Conservation (phyloP, 345 rosid species). For the Lumnitzera littorea region DNA sequence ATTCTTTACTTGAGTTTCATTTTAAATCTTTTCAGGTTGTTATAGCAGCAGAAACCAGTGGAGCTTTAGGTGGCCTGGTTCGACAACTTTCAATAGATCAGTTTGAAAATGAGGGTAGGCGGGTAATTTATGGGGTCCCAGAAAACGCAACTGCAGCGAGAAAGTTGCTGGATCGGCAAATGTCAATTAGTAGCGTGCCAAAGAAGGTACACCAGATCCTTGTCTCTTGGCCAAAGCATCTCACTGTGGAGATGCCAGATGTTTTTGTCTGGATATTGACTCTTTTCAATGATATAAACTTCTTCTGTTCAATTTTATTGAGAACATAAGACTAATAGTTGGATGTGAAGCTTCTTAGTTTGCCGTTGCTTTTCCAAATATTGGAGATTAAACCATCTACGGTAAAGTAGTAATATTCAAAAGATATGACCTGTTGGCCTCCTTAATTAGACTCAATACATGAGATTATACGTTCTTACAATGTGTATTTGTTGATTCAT, state of each 20-base stretch:
- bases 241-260: neutral
- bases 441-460: too few species aligned
- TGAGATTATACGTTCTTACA: too few species aligned
- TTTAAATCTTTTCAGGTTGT: conserved; percentile 56
- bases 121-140: conserved; percentile 92
- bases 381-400: too few species aligned
- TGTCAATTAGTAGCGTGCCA: conserved; percentile 89
- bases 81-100: conserved; percentile 93
- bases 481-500: too few species aligned
- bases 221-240: neutral
- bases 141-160: conserved; percentile 96
- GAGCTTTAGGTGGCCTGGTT: conserved; percentile 98
- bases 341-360: too few species aligned
- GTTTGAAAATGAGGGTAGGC: conserved; percentile 96
- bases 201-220: conserved; percentile 54
- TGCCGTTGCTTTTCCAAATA: too few species aligned
- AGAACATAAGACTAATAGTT: too few species aligned
- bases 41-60: conserved; percentile 94
- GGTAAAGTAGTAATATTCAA: too few species aligned
- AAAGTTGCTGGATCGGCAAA: conserved; percentile 89
- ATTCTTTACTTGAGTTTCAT: neutral
- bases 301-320: too few species aligned
- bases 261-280: too few species aligned
- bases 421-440: too few species aligned
- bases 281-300: too few species aligned